Conservation (phyloP, 805 yeast genomes). For the Ogataea sp. region DNA sequence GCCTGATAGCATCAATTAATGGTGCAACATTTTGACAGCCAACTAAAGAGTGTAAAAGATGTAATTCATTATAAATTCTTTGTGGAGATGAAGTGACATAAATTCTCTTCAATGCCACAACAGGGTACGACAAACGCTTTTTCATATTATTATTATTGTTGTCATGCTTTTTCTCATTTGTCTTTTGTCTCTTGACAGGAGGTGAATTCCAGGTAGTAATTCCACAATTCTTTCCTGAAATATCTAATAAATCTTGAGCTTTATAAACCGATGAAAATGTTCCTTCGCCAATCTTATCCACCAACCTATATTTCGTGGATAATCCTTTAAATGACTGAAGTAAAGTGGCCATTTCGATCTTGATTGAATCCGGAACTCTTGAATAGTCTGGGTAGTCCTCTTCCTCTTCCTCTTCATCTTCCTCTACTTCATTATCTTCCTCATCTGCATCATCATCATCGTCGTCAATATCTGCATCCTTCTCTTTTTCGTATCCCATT, state of each 20-base stretch:
- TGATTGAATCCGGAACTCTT: conserved; percentile 13
- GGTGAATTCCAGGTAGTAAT: conserved; percentile 22
- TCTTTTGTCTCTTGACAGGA: conserved; percentile 12
- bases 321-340: conserved; percentile 23
- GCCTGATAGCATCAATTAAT: conserved; percentile 75
- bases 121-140: conserved; percentile 26
- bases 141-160: conserved; percentile 4
- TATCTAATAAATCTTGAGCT: conserved; percentile 33
- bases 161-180: not conserved
- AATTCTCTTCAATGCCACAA: conserved; percentile 85
- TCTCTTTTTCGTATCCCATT: no score
- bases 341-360: conserved; percentile 26
- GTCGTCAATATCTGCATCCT: no score
- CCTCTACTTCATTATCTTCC: conserved; percentile 6
- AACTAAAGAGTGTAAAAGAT: conserved; percentile 58
- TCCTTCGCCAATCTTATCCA: conserved; percentile 66
- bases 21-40: conserved; percentile 80
- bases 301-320: conserved; percentile 27
- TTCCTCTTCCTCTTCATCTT: conserved; percentile 6
- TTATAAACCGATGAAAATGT: conserved; percentile 72
- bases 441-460: conserved; percentile 2
- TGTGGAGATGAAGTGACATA: conserved; percentile 94
- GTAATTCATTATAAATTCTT: conserved; percentile 83
- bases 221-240: conserved; percentile 15
- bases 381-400: conserved; percentile 12